Percentiles rank a stretch among this genome's conserved stretches.
Evolutionary conservation across 306 rosid species (phyloP).

Genomic region (Inga oerstediana): DNA sequence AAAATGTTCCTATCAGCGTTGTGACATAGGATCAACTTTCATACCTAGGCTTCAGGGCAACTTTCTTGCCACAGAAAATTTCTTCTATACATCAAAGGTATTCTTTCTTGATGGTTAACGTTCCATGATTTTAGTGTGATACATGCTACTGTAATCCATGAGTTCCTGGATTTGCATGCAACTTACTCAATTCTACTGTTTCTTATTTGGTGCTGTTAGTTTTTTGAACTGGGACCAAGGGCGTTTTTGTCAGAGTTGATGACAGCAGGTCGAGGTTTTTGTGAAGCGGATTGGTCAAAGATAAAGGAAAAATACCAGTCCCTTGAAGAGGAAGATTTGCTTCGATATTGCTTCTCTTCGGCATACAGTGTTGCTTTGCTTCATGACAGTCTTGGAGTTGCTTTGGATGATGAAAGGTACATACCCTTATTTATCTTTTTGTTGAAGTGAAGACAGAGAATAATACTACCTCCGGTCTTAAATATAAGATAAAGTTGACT

Average conservation of each 20-base stretch:
- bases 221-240: conserved; percentile 70
- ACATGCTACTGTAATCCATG: not conserved
- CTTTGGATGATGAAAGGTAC: conserved; percentile 85
- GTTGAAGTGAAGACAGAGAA: conserved; percentile 22
- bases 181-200: conserved; percentile 25
- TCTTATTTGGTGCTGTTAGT: conserved; percentile 47
- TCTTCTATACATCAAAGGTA: conserved; percentile 94
- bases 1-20: conserved; percentile 61
- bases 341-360: conserved; percentile 91
- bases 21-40: conserved; percentile 83
- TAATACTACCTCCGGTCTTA: not conserved
- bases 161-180: conserved; percentile 8
- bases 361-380: conserved; percentile 92
- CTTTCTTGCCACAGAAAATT: conserved; percentile 95
- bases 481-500: too few relatives aligned
- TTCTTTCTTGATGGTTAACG: conserved; percentile 27
- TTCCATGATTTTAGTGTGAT: conserved; percentile 18
- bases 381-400: conserved; percentile 92
- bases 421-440: conserved; percentile 12
- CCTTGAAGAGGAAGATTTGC: conserved; percentile 72
- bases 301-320: conserved; percentile 56
- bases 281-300: conserved; percentile 81
- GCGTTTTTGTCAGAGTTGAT: conserved; percentile 76
- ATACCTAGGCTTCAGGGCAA: conserved; percentile 85
- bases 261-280: conserved; percentile 81